Percentiles rank a stretch among this genome's conserved stretches.
phyloP scores from a whole-genome alignment of 2,329 filamentous ascomycete genomes.

The Rutstroemia sp. region DNA sequence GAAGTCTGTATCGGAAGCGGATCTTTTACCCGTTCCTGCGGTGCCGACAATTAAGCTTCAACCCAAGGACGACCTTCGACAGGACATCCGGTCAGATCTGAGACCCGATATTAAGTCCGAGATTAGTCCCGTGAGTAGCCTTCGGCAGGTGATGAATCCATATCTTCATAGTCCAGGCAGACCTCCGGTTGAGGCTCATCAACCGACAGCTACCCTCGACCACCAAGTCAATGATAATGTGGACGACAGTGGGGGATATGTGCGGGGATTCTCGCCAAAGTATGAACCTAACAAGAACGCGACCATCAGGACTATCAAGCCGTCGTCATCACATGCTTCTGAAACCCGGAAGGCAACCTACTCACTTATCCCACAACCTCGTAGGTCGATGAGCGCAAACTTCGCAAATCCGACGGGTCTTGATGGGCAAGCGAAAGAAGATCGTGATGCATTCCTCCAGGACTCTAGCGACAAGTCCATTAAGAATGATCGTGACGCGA shows the following conservation, averaged over 20 bases:
- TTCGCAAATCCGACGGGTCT: constrained; percentile 1
- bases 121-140: constrained; percentile 65
- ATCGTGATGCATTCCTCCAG: constrained; percentile 41
- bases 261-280: constrained; percentile 64
- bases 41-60: constrained; percentile 28
- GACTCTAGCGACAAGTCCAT: constrained; percentile 36
- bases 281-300: constrained; percentile 68
- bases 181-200: constrained; percentile 17
- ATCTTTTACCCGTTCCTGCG: constrained; percentile 48
- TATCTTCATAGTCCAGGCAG: constrained; percentile 46
- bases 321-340: constrained; percentile 1
- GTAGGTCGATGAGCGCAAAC: constrained; percentile 11
- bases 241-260: constrained; percentile 14
- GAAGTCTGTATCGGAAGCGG: constrained; percentile 70
- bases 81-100: constrained; percentile 7
- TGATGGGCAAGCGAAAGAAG: constrained; percentile 23
- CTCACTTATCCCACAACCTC: constrained; percentile 12
- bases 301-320: constrained; percentile 55
- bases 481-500: constrained; percentile 40
- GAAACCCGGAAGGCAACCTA: constrained; percentile 9
- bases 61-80: constrained; percentile 15
- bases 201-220: constrained; percentile 14
- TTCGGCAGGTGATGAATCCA: constrained; percentile 81
- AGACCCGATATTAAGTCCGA: constrained; percentile 17
- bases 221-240: constrained; percentile 19